Evolutionary conservation across 352 stramenopile species (phyloP), one percentile per base, ranked within the genome.

Genomic region (Pseudoperonospora humuli): DNA sequence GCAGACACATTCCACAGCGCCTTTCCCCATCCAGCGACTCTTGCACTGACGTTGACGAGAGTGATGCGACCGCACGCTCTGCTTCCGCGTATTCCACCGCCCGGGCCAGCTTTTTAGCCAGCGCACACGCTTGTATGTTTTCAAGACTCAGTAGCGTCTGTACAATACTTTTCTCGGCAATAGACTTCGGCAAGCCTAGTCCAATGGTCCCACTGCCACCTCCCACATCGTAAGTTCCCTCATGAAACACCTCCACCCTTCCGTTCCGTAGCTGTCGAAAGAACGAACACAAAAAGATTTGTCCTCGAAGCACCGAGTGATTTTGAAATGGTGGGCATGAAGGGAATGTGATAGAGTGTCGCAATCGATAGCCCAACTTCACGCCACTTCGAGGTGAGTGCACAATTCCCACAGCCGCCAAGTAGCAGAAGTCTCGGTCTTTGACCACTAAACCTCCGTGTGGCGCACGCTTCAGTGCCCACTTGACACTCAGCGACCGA

Each of bases 231-330:
- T 79, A 85, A 19, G 65, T 73, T 1, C 54, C 67, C 35, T 79
- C 62, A 47, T 85, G 75, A 36, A 79, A 87, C 17, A 87, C 67
- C 34, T 83, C 65, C 20, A 87, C 68, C 21, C 55, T 54, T 3
- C 66, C 68, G 38, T 67, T 64, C 4, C 54, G 61, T 31, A 83
- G 54, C 47, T 85, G 72, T 15, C 73, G 54, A 40, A 84, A 88
- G 41, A 88, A 75, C 19, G 57, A 82, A 45, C 73, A 84, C 38
- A 71, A 63, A 44, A 72, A 80, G 44, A 86, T 55, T 52, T 85
- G 70, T 11, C 57, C 74, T 25, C 76, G 61, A n/a, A 84, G 63
- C 4, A 85, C 65, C 17, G 70, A 68, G 36, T 64, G 51, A 43
- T 74, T 74, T 45, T 69, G 50, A 27, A 75, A 72, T 11, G 50